Percentiles rank a stretch among this genome's conserved stretches.
Conservation (phyloP, 768 basidiomycete species). For the Auricularia heimuer region DNA sequence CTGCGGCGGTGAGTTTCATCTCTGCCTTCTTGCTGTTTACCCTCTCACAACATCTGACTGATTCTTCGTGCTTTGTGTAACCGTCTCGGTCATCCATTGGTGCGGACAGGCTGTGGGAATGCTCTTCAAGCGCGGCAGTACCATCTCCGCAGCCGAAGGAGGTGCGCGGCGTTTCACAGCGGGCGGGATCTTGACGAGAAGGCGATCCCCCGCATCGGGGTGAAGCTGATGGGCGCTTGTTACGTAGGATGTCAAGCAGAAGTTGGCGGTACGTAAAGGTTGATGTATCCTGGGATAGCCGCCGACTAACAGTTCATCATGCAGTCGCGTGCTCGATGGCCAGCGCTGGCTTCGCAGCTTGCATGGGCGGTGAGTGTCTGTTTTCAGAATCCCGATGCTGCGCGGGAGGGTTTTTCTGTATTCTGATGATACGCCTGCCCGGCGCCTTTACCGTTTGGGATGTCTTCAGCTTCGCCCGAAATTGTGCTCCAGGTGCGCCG, state of each 20-base stretch:
- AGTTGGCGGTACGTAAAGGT: conserved; percentile 59
- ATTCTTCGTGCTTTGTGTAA: neutral
- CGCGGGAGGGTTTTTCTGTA: no score
- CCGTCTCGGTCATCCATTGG: conserved; percentile 5
- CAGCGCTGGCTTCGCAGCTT: conserved; percentile 85
- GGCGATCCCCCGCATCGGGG: neutral
- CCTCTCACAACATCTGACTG: neutral
- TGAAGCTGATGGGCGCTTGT: neutral
- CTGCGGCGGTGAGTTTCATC: conserved; percentile 59
- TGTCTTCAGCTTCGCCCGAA: conserved; percentile 56
- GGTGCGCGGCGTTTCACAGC: conserved; percentile 26
- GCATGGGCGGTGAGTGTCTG: conserved; percentile 67
- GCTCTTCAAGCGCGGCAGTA: conserved; percentile 95
- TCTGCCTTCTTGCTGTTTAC: neutral
- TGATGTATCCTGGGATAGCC: conserved; percentile 1
- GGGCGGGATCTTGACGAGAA: neutral
- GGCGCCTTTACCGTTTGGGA: no score
- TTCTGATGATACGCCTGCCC: no score
- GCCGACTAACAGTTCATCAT: neutral
- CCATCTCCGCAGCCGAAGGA: conserved; percentile 92
- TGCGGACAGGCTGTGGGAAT: conserved; percentile 69
- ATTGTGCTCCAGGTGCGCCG: conserved; percentile 59
- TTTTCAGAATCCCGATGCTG: conserved; percentile 2
- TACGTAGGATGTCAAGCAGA: conserved; percentile 66
- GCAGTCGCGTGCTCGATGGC: conserved; percentile 94